A percentile compares a stretch with the other conserved stretches of the same genome.
Conservation (phyloP, 257 asterid species). For the Salvia rosmarinus region DNA sequence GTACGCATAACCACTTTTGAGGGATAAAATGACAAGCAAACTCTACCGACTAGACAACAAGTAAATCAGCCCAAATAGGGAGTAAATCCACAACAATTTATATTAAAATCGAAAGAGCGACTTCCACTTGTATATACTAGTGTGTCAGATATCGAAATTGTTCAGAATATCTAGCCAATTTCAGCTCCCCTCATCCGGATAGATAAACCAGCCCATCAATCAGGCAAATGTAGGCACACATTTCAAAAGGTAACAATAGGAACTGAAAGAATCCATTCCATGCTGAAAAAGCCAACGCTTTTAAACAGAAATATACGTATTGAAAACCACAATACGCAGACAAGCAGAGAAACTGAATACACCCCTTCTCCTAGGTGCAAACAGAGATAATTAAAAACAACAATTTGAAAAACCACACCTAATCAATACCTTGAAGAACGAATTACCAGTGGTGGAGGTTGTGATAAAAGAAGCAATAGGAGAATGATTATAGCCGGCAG, state of each 20-base stretch:
- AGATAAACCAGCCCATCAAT: not conserved
- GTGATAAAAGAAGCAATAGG: constrained; percentile 33
- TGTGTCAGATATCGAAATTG: too few relatives aligned
- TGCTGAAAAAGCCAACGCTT: not conserved
- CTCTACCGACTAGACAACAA: too few relatives aligned
- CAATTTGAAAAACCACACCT: constrained; percentile 31
- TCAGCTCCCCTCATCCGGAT: not conserved
- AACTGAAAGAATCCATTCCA: not conserved
- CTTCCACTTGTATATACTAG: too few relatives aligned
- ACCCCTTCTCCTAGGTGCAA: not conserved
- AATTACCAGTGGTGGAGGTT: constrained; percentile 38
- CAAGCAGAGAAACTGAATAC: too few relatives aligned
- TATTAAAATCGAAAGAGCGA: too few relatives aligned
- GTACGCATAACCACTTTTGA: too few relatives aligned
- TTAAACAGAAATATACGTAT: not conserved
- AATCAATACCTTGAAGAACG: constrained; percentile 56
- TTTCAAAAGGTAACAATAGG: not conserved
- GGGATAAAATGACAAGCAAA: too few relatives aligned
- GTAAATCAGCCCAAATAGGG: too few relatives aligned
- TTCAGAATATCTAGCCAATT: not conserved
- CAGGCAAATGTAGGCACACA: not conserved
- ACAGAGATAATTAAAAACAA: not conserved
- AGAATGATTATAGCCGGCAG: constrained; percentile 35
- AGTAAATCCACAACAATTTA: too few relatives aligned
- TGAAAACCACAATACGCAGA: too few relatives aligned